Evolutionary conservation across 2,329 filamentous ascomycete genomes (phyloP).

Genomic region (Aspergillus arachidicola): DNA sequence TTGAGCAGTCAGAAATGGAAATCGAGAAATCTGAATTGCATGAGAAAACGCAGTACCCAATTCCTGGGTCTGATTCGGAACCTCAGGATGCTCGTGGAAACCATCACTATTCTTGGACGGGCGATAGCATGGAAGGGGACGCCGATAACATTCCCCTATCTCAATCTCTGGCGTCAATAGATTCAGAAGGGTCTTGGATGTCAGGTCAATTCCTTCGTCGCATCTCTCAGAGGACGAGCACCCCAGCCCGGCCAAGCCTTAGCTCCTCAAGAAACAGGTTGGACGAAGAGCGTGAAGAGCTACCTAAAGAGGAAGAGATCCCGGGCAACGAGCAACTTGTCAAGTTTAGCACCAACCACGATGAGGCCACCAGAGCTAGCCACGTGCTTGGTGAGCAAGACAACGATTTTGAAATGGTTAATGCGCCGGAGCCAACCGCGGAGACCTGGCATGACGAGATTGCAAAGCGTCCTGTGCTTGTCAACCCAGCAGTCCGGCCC

Average conservation of each 20-base stretch:
- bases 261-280: slow-evolving; percentile 40
- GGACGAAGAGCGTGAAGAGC: slow-evolving; percentile 55
- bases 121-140: slow-evolving; percentile 53
- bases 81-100: slow-evolving; percentile 32
- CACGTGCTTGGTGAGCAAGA: slow-evolving; percentile 59
- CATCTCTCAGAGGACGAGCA: slow-evolving; percentile 47
- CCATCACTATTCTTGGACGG: slow-evolving; percentile 39
- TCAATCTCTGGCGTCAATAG: slow-evolving; percentile 88
- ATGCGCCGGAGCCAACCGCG: slow-evolving; percentile 26
- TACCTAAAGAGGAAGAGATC: slow-evolving; percentile 58
- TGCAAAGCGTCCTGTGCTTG: slow-evolving; percentile 63
- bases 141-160: slow-evolving; percentile 59
- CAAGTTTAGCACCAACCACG: slow-evolving; percentile 52
- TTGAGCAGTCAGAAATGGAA: slow-evolving; percentile 14
- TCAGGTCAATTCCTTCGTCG: slow-evolving; percentile 68
- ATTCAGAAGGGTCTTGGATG: slow-evolving; percentile 95
- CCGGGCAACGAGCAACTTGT: slow-evolving; percentile 77
- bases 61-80: slow-evolving; percentile 30
- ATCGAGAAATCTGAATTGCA: slow-evolving; percentile 16
- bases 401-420: slow-evolving; percentile 38
- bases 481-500: slow-evolving; percentile 61
- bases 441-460: slow-evolving; percentile 56
- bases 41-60: slow-evolving; percentile 24
- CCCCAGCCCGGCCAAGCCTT: slow-evolving; percentile 43
- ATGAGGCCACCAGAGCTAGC: slow-evolving; percentile 48